Base-by-base conservation (phyloP, 2,329 filamentous ascomycete genomes). In the Elsinoe australis region DNA sequence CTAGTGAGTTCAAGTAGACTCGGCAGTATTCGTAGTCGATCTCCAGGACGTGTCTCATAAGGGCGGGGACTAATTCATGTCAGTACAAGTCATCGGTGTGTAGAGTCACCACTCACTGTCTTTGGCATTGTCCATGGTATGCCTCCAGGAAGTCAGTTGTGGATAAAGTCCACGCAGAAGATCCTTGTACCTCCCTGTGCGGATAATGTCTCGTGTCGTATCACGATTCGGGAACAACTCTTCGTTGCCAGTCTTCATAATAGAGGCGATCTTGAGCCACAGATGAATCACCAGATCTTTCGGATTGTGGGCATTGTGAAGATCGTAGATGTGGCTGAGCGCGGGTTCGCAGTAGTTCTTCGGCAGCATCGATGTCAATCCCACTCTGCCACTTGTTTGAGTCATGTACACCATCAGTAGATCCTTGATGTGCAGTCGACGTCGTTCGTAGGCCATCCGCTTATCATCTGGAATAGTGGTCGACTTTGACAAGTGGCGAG, bases 11-110 rank as follows among this genome's bases (percentile, higher is more conserved):
- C 68, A 95, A 78, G 61, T 96, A 96, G 44, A 95, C 85, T 59
- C 90, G 80, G 19, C 90, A 87, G 62, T 95, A 95, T 60, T 96
- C 87, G 60, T 92, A 95, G 68, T 98, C 92, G 55, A 96, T 95
- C 5, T 80, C 83, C 22, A 98, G 72, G 51, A 96, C 89, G 61
- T 88, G 80, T 36, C 75, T 71, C 67, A 82, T 78, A 49, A 76
- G 69, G 12, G 71, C 68, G 1, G 74, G 70, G 22, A 81, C 76
- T 73, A 55, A 49, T 21, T 19, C 33, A 4, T 15, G 42, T 45
- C 18, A 49, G 47, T 19, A 12, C 17, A 6, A 18, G 22, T 32
- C 33, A 17, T 17, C 12, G 8, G 32, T 3, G 18, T 24, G 9
- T 6, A 18, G 8, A 3, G 19, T 9, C 22, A 6, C 15, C 10